These are phyloP conservation scores for Vickermania ingenoplastis DNA, from an alignment of 208 protist species.

Conservation along the genomic window DNA sequence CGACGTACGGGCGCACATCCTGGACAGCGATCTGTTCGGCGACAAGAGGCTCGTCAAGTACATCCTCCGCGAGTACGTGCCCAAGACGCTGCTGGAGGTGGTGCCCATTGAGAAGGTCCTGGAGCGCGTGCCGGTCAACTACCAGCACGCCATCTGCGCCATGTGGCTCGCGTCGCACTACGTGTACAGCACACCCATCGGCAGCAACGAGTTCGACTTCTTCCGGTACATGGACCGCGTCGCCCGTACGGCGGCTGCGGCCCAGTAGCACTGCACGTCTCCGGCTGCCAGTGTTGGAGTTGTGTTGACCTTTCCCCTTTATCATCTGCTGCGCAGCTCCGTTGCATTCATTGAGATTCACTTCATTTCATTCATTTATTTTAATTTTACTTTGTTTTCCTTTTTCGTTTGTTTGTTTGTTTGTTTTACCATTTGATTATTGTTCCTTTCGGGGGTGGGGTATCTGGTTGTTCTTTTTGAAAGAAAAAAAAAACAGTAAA, in stretches of 20 bases:
- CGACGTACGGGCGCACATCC: constrained; percentile 60
- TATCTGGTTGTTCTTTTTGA: too few species aligned
- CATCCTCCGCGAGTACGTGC: constrained; percentile 59
- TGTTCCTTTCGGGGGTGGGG: too few species aligned
- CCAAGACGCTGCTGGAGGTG: constrained; percentile 61
- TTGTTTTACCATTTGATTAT: too few species aligned
- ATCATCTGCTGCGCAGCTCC: too few species aligned
- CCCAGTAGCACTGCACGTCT: too few species aligned
- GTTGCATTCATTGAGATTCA: too few species aligned
- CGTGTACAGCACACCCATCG: constrained; percentile 85
- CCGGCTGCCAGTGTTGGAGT: too few species aligned
- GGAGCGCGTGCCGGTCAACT: constrained; percentile 84
- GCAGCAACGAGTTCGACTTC: constrained; percentile 85
- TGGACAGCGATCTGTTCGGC: constrained; percentile 73
- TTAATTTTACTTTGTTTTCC: too few species aligned
- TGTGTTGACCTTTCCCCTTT: too few species aligned
- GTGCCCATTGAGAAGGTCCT: constrained; percentile 77
- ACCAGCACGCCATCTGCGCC: constrained; percentile 90
- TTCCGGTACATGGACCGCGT: constrained; percentile 82
- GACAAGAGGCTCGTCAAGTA: constrained; percentile 67
- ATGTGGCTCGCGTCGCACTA: constrained; percentile 88
- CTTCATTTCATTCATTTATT: too few species aligned
- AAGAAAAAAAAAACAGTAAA: too few species aligned
- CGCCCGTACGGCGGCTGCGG: constrained; percentile 20
- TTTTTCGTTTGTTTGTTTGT: too few species aligned